Percentiles rank a stretch among this genome's conserved stretches.
phyloP scores from a whole-genome alignment of 1,284 basidiomycete species.

The Butyriboletus appendiculatus region DNA sequence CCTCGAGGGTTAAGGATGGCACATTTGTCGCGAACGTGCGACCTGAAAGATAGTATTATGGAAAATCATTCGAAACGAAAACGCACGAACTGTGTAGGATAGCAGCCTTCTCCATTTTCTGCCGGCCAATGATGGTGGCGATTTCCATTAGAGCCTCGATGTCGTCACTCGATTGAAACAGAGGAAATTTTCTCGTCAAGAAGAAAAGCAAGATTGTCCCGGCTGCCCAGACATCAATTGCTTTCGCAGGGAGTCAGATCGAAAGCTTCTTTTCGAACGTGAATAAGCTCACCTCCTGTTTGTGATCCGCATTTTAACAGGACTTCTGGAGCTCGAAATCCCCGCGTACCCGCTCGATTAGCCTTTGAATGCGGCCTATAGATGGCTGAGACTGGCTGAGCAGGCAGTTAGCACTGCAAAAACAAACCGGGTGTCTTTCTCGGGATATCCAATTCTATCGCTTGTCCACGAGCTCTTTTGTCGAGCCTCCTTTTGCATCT shows the following conservation, averaged over 20 bases:
- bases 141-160: constrained; percentile 96
- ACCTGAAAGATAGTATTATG: constrained; percentile 48
- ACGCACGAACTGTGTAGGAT: constrained; percentile 81
- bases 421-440: constrained; percentile 62
- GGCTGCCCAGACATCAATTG: constrained; percentile 96
- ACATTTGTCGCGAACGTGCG: constrained; percentile 87
- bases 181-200: constrained; percentile 89
- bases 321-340: constrained; percentile 97
- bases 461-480: constrained; percentile 53
- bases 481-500: constrained; percentile 63
- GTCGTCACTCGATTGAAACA: constrained; percentile 96
- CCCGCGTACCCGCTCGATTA: constrained; percentile 95
- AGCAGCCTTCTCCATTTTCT: constrained; percentile 84
- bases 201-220: constrained; percentile 94
- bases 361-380: constrained; percentile 85
- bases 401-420: constrained; percentile 3
- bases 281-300: constrained; percentile 68
- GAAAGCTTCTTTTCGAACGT: constrained; percentile 2
- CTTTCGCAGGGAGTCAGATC: constrained; percentile 42
- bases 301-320: constrained; percentile 95
- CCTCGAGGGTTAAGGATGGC: constrained; percentile 67
- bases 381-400: constrained; percentile 10
- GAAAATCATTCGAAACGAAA: constrained; percentile 6
- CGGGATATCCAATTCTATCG: constrained; percentile 73
- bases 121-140: constrained; percentile 83